Conservation (phyloP, 345 rosid species). For the Heritiera littoralis region DNA sequence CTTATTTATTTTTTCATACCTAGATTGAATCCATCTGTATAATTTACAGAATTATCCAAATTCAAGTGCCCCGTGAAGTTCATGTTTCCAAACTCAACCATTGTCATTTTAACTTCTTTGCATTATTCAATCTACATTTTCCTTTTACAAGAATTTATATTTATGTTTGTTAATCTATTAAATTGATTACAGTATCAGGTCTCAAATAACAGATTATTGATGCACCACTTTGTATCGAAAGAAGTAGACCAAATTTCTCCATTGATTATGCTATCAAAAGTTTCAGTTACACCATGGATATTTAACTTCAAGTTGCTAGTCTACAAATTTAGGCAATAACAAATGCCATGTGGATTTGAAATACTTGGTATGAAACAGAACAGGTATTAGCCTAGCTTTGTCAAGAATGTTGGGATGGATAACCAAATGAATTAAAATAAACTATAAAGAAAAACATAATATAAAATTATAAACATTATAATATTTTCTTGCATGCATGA, state of each 20-base stretch:
- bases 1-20: background rate
- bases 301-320: no score
- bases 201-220: background rate
- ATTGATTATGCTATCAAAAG: background rate
- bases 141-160: background rate
- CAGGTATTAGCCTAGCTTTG: background rate
- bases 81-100: background rate
- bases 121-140: background rate
- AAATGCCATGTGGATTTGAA: background rate
- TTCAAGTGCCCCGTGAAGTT: background rate
- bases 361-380: background rate
- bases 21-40: background rate
- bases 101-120: background rate
- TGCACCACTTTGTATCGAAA: background rate
- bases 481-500: background rate
- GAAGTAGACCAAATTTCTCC: background rate
- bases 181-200: background rate
- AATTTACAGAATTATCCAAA: background rate
- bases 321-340: background rate
- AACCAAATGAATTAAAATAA: background rate
- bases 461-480: no score
- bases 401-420: background rate
- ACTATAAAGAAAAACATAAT: no score
- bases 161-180: background rate
- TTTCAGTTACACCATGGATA: background rate